phyloP scores from a whole-genome alignment of 768 basidiomycete species.

The Pholiota conissans region DNA sequence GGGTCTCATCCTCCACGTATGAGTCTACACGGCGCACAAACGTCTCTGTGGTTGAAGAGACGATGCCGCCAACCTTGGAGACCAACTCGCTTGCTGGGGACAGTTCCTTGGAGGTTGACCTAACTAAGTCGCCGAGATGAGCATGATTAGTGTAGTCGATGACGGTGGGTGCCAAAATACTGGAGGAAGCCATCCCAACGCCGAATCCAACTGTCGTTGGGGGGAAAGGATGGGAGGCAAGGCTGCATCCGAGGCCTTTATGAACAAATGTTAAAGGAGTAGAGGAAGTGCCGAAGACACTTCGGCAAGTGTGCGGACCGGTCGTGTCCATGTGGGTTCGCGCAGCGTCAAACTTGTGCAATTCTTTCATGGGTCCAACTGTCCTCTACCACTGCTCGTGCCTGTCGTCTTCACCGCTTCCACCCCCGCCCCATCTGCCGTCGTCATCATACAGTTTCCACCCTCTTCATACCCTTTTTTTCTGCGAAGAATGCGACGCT shows the following conservation, averaged over 20 bases:
- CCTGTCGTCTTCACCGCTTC: constrained; percentile 53
- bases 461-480: constrained; percentile 82
- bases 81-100: constrained; percentile 4
- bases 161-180: constrained; percentile 15
- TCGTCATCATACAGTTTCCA: constrained; percentile 85
- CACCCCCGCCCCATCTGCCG: constrained; percentile 72
- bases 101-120: neutral
- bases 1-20: constrained; percentile 6
- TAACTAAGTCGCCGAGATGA: neutral
- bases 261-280: neutral
- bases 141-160: constrained; percentile 14
- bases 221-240: neutral
- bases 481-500: constrained; percentile 98
- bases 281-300: neutral
- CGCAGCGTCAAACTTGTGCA: neutral
- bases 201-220: neutral
- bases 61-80: constrained; percentile 15
- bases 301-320: too few relatives aligned
- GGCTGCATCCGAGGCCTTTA: neutral
- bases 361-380: constrained; percentile 30
- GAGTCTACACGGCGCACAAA: constrained; percentile 14
- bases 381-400: constrained; percentile 76
- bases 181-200: constrained; percentile 15
- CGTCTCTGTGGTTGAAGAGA: constrained; percentile 12
- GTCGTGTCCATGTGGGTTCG: neutral